Base-by-base conservation (phyloP, 2,329 filamentous ascomycete genomes). In the Exophiala calicioides region DNA sequence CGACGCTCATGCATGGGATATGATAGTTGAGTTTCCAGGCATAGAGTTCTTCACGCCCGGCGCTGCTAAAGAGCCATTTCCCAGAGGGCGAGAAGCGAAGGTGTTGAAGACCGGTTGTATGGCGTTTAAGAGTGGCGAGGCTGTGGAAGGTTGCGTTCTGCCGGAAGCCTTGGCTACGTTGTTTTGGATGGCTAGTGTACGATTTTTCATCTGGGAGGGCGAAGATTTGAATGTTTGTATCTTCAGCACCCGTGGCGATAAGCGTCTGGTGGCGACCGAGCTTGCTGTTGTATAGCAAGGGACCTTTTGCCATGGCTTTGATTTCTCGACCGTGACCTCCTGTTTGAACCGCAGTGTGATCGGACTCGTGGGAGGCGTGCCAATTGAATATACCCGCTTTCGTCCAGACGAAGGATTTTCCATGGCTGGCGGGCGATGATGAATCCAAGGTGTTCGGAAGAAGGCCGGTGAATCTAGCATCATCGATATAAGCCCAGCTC, bases 321-420 rank as follows among this genome's bases (percentile, higher is more conserved):
- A 97, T 86, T 67, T 98, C 93, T 44, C 93, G 76, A 0, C 93
- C 93, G 65, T 98, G 93, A 0, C 81, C 81, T 5, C 93, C 91
- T 0, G 68, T 58, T 54, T 84, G 82, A 9, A 95, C 55, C 0
- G 76, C 63, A 7, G 64, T 58, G 62, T 69, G 79, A 56, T 62
- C 72, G 24, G 71, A 51, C 12, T 59, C 50, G 3, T 45, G 50
- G 23, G 76, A 70, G 2, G 61, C 66, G 27, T 70, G 62, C 1
- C 76, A 62, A 50, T 77, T 70, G 44, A 82, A 72, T 52, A 55
- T 67, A 1, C 81, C 79, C 4, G 82, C 81, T 65, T 88, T 84
- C 3, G 85, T 91, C 77, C 87, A 96, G 0, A 87, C 77, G 49
- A 95, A 82, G 20, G 73, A 75, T 21, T 36, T 45, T 27, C 24